A percentile compares a stretch with the other conserved stretches of the same genome.
These are phyloP conservation scores for Cladophialophora immunda DNA, from an alignment of 2,329 filamentous ascomycete genomes.

Conservation along the genomic window DNA sequence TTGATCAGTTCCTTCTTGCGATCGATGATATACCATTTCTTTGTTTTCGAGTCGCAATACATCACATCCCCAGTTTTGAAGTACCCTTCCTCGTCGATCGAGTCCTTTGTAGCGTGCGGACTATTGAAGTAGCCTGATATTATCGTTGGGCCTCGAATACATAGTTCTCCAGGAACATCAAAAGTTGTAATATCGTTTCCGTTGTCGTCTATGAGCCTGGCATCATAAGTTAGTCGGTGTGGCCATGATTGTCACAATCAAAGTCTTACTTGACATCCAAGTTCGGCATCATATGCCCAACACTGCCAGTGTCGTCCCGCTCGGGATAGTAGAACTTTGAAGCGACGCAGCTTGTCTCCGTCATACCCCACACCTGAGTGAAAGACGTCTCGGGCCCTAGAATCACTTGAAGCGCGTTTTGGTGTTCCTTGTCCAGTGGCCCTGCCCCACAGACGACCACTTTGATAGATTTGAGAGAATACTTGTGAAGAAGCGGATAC, in stretches of 20 bases:
- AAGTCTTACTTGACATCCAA: constrained; percentile 33
- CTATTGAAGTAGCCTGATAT: constrained; percentile 51
- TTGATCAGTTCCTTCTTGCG: constrained; percentile 52
- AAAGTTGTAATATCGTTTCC: constrained; percentile 64
- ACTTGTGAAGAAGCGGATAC: constrained; percentile 19
- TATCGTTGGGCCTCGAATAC: constrained; percentile 51
- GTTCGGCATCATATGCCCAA: constrained; percentile 32
- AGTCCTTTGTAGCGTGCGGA: constrained; percentile 43
- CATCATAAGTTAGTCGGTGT: constrained; percentile 3
- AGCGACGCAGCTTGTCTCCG: constrained; percentile 50
- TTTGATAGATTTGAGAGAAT: constrained; percentile 51
- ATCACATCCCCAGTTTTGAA: constrained; percentile 67
- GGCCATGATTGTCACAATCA: neutral
- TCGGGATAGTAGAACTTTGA: constrained; percentile 31
- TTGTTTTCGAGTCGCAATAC: constrained; percentile 71
- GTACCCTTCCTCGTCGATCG: constrained; percentile 58
- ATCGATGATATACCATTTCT: constrained; percentile 68
- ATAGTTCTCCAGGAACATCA: constrained; percentile 57
- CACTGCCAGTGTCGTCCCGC: constrained; percentile 32
- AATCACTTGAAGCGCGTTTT: constrained; percentile 51
- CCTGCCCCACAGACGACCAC: constrained; percentile 60
- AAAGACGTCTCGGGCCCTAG: constrained; percentile 54
- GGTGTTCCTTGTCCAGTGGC: constrained; percentile 53
- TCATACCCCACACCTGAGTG: constrained; percentile 65
- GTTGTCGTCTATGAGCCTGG: constrained; percentile 62